Evolutionary conservation across 73 alveolate species (phyloP), one percentile per base, ranked within the genome.

Genomic region (Paramecium pentaurelia): DNA sequence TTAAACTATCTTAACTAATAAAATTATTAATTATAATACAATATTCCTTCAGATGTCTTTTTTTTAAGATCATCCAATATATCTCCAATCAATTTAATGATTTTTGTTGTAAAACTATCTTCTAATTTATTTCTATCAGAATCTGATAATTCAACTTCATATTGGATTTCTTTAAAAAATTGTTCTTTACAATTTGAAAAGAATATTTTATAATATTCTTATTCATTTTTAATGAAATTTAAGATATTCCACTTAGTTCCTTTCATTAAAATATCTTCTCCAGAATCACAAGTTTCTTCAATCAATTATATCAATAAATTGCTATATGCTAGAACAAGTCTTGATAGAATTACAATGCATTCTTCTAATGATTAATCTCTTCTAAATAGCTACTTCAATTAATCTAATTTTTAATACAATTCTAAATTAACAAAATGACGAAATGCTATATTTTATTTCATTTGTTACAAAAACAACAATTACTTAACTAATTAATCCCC

Each of bases 201-300:
- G 36, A 77, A 77, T 38, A 77, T 77, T 44, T 36, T 16, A 77
- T 77, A 77, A 37, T 77, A 77, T 77, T 77, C 89, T 44, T 77
- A 42, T 77, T 77, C 89, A 10, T 37, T 77, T 44, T 77, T 77
- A 16, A 77, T 22, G 30, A 14, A 27, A 27, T 77, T 77, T 18
- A 77, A 18, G 37, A 77, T 77, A 20, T 77, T 77, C 89, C 89
- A 77, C 11, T 77, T 77, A 16, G 89, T 77, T 6, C 89, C 89
- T 25, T 77, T 77, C 40, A 77, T 77, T 6, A 77, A 73, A 20
- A 40, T 27, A 34, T 42, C 89, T 44, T 77, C 89, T 14, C 71
- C 89, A 14, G 64, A 34, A 44, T 77, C 71, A 42, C 89, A 77
- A 2, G 49, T 42, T 40, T 77, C 89, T 38, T 37, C 49, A 0